Evolutionary conservation across 1,284 basidiomycete genomes (phyloP).

Genomic region (Exobasidium cylindrosporum): DNA sequence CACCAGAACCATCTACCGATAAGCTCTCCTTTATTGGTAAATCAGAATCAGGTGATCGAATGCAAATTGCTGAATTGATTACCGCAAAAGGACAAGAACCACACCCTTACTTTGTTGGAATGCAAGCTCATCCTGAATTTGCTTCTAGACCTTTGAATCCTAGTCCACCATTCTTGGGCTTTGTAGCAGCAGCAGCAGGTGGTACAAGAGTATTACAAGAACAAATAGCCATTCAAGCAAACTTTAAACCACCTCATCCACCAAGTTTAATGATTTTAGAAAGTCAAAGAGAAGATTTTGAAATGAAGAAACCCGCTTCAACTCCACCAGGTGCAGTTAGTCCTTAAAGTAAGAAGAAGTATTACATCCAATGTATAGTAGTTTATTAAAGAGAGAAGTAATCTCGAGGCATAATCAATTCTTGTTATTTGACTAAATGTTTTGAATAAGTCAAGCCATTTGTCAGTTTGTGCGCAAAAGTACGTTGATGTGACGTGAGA

Average conservation of each 20-base stretch:
- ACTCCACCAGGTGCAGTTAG: constrained; percentile 34
- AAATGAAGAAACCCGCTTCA: constrained; percentile 29
- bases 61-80: constrained; percentile 87
- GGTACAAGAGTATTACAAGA: constrained; percentile 67
- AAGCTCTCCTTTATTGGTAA: constrained; percentile 71
- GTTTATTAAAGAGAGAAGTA: neutral
- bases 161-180: constrained; percentile 93
- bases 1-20: neutral
- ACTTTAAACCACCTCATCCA: constrained; percentile 61
- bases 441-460: too few species aligned
- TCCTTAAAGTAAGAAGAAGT: neutral
- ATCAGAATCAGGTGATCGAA: constrained; percentile 92
- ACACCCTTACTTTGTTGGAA: constrained; percentile 90
- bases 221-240: constrained; percentile 69
- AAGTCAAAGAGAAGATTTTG: neutral
- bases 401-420: neutral
- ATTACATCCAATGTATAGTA: neutral
- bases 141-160: constrained; percentile 98
- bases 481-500: too few species aligned
- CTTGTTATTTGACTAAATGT: too few species aligned
- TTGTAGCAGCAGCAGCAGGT: constrained; percentile 83
- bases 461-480: too few species aligned
- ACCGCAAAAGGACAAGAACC: constrained; percentile 57
- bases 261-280: constrained; percentile 44
- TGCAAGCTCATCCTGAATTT: constrained; percentile 98